Conservation (phyloP, 75 land plant genomes). For the Azolla pinnata region DNA sequence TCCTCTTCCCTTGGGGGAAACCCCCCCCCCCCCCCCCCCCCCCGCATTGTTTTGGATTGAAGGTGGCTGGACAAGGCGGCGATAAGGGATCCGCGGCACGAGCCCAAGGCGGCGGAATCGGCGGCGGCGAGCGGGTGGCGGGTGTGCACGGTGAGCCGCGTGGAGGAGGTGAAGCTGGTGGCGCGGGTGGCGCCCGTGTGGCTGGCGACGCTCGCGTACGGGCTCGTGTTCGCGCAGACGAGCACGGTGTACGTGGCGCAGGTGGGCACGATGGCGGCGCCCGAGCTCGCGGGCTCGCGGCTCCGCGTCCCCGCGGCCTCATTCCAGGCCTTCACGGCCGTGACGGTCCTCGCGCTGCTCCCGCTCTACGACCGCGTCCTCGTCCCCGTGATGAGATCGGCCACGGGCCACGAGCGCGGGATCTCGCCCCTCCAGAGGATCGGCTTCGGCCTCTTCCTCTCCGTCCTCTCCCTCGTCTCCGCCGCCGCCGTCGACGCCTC, state of each 20-base stretch:
- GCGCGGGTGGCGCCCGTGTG: conserved; percentile 17
- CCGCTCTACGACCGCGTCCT: conserved; percentile 34
- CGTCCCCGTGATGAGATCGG: conserved; percentile 19
- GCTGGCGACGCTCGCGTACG: conserved; percentile 1
- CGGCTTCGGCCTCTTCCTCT: conserved; percentile 50
- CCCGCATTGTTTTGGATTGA: too few species aligned
- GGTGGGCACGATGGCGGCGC: conserved; percentile 11
- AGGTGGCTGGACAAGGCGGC: too few species aligned
- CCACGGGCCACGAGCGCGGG: conserved; percentile 24
- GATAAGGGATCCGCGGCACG: too few species aligned
- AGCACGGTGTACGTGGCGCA: conserved; percentile 19
- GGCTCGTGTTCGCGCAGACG: conserved; percentile 6
- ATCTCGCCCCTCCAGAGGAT: conserved; percentile 49
- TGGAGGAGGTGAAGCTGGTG: conserved; percentile 29
- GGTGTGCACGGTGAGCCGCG: conserved; percentile 17
- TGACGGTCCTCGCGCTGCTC: conserved; percentile 23
- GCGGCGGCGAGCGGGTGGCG: conserved; percentile 21
- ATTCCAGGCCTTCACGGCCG: conserved; percentile 19
- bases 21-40: too few species aligned
- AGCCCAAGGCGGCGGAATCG: too few species aligned
- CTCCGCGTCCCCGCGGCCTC: conserved; percentile 30
- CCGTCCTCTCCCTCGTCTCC: conserved; percentile 47
- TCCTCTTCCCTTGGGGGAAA: too few species aligned
- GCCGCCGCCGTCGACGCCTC: conserved; percentile 51
- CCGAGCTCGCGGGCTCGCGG: background rate